These are phyloP conservation scores for Tetraselmis chui DNA, from an alignment of 139 green algal species.

Conservation along the genomic window DNA sequence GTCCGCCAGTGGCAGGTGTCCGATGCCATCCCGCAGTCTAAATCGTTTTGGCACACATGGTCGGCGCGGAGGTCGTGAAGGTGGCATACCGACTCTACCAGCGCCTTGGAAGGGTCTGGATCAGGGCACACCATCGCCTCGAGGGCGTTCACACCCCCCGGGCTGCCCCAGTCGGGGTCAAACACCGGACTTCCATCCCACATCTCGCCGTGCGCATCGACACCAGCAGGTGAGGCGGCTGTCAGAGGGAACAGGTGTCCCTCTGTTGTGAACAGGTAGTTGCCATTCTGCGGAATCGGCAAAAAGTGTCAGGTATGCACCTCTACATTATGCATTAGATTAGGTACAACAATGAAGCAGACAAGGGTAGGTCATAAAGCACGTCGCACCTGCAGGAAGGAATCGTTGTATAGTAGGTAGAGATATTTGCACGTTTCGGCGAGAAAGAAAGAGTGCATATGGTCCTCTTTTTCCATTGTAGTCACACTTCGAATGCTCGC, in stretches of 20 bases:
- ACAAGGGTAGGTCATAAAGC: too few relatives aligned
- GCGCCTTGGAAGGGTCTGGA: neutral
- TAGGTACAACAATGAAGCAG: too few relatives aligned
- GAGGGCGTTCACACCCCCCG: neutral
- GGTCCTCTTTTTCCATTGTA: slow-evolving; percentile 49
- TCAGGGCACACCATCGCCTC: neutral
- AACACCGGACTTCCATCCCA: neutral
- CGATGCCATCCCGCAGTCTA: neutral
- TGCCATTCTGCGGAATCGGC: slow-evolving; percentile 19
- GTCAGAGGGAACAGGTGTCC: slow-evolving; percentile 27
- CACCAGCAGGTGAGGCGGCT: too few relatives aligned
- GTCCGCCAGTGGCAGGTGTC: neutral
- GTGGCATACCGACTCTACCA: neutral
- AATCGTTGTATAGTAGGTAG: slow-evolving; percentile 56
- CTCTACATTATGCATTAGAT: too few relatives aligned
- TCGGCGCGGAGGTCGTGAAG: neutral
- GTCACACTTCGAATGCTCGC: neutral
- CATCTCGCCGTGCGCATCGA: too few relatives aligned
- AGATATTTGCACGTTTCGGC: slow-evolving; percentile 87
- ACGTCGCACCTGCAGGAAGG: neutral
- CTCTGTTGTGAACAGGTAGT: slow-evolving; percentile 55
- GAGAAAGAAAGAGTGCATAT: slow-evolving; percentile 89
- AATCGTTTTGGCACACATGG: neutral
- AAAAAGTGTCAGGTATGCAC: too few relatives aligned
- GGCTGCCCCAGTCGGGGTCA: neutral